Evolutionary conservation across 2,329 filamentous ascomycete species (phyloP).

Genomic region (Colletotrichum euphorbiae): DNA sequence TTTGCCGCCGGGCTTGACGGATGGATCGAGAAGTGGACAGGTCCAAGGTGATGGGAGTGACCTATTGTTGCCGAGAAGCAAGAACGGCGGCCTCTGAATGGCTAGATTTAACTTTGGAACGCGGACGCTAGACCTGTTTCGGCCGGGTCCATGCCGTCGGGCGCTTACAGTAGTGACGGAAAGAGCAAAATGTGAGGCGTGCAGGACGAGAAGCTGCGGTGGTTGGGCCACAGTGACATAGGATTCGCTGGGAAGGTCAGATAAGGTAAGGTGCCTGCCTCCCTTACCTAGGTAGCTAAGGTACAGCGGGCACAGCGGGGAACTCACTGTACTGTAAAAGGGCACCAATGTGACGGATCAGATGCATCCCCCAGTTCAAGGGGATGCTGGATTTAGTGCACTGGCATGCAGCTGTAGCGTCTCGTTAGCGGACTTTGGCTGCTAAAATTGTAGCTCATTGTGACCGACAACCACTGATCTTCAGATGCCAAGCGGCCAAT

Average conservation of each 20-base stretch:
- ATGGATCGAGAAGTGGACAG: slow-evolving; percentile 33
- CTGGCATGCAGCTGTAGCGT: slow-evolving; percentile 17
- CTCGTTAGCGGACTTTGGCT: background rate
- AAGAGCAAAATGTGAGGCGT: slow-evolving; percentile 13
- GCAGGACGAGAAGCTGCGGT: slow-evolving; percentile 16
- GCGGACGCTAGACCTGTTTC: slow-evolving; percentile 33
- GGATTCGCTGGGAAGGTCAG: slow-evolving; percentile 18
- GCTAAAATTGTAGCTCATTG: background rate
- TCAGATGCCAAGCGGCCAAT: background rate
- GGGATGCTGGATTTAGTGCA: slow-evolving; percentile 1
- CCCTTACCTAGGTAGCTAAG: too few relatives aligned
- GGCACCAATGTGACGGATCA: slow-evolving; percentile 21
- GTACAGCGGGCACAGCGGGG: slow-evolving; percentile 13
- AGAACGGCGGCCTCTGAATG: slow-evolving; percentile 21
- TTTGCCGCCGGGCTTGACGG: slow-evolving; percentile 28
- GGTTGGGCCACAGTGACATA: slow-evolving; percentile 8
- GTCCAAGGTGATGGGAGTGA: slow-evolving; percentile 27
- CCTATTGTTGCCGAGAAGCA: background rate
- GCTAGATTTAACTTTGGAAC: slow-evolving; percentile 33
- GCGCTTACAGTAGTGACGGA: slow-evolving; percentile 34
- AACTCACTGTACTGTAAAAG: slow-evolving; percentile 21
- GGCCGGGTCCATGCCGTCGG: slow-evolving; percentile 31
- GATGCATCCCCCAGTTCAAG: slow-evolving; percentile 10
- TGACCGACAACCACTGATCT: background rate
- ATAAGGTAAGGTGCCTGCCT: too few relatives aligned